Base-by-base conservation (phyloP, 768 basidiomycete species). In the Suillus ampliporus region DNA sequence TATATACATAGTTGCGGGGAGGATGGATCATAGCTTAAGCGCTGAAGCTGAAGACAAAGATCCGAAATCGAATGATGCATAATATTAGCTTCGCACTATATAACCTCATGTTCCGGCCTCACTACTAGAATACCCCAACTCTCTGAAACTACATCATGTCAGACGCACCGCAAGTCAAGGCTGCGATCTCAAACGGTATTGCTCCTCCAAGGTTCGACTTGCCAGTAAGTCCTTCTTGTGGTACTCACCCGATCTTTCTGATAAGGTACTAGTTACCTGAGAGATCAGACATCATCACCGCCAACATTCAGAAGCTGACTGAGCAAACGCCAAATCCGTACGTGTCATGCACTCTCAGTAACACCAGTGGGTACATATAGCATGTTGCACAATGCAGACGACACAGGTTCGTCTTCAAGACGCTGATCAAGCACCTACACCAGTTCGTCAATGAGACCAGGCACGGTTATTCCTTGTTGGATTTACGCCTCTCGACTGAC, bases 361-460 rank as follows among this genome's bases (percentile, higher is more conserved):
- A 31, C 1, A 37, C 34, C 56, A 38, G 4, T 23, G 28, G 48
- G 21, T 15, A 19, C 31, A 43, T 50, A 34, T 37, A 53, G 35
- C 52, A 34, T 23, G 34, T 41, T 58, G 13, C n/a, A n/a, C n/a
- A n/a, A n/a, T n/a, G n/a, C 23, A 81, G 81, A 38, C 80, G 86
- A 15, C 70, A 69, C 60, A 80, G 73, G 63, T 83, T 86, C 73
- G 72, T 87, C 61, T 79, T 82, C 61, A 74, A 81, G 68, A 78
- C 73, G 35, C 77, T 92, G 76, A 71, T 90, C 58, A 82, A 79
- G 34, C 91, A 95, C 71, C 64, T 95, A 9, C 93, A 95, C 70
- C 83, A 86, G 43, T 92, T 92, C 66, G 79, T 92, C 26, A 81
- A 80, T 48, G 92, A 94, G 74, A 89, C 90, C 1, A 82, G 85